Evolutionary conservation across 106 monocot species (phyloP), one percentile per base, ranked within the genome.

Genomic region (Xerophyta viscosa): DNA sequence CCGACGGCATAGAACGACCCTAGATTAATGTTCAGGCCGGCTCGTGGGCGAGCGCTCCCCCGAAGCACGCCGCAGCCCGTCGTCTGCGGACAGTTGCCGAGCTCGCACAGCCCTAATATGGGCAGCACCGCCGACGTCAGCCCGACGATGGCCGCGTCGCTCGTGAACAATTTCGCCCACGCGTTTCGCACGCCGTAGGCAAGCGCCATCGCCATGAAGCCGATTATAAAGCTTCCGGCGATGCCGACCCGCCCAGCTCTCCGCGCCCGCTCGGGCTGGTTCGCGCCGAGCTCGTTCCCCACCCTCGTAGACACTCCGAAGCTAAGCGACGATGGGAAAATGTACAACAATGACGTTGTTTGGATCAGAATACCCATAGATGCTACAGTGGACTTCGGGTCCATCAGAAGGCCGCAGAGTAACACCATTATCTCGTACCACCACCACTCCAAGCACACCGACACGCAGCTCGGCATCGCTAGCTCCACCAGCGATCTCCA

Each of bases 371-470:
- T 41, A 0, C 68, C 75, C 69, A 84, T 84, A 4, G 84, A 79
- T 2, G 84, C 84, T 0, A 84, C 84, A n/a, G 79, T 84, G 7
- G 79, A 52, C 30, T 68, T 66, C 4, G 79, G 79, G 33, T 79
- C 66, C 24, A 61, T 20, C 10, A 84, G 67, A 10, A 79, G 52
- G 2, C 91, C 91, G 44, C 81, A 91, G 17, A 91, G 72, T 19
- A 91, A 24, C 45, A 87, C 74, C 92, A 92, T 92, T 64, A 92
- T 83, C 66, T 92, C 92, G 62, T 92, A 92, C 87, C 92, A 92
- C 92, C 92, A 92, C 92, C 92, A 92, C 54, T 92, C 92, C 27
- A 92, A 59, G 52, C 92, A 92, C 8, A 94, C 93, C 27, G 88
- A 84, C 24, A 83, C 36, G 71, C 92, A 92, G 68, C 87, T 92